A percentile compares a stretch with the other conserved stretches of the same genome.
These are phyloP conservation scores for Chrysanthemum makinoi DNA, from an alignment of 129 eudicot genomes.

Conservation along the genomic window DNA sequence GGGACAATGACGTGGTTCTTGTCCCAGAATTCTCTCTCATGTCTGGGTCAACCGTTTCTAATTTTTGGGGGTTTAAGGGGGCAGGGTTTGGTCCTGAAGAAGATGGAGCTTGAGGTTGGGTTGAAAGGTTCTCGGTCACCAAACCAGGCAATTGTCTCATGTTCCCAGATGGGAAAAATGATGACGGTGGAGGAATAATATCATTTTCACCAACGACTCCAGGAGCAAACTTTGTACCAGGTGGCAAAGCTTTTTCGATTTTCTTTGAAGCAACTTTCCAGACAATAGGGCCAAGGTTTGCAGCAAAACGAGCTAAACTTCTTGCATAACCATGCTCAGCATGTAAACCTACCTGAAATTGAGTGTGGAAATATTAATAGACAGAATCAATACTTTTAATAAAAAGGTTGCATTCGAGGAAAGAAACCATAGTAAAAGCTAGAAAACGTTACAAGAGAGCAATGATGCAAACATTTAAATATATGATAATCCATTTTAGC, in stretches of 20 bases:
- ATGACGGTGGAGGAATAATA: slow-evolving; percentile 33
- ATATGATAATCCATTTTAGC: not conserved
- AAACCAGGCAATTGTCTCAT: slow-evolving; percentile 22
- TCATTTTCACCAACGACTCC: slow-evolving; percentile 76
- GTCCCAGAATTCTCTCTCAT: slow-evolving; percentile 11
- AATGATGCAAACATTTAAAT: slow-evolving; percentile 9
- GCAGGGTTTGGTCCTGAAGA: slow-evolving; percentile 36
- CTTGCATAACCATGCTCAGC: slow-evolving; percentile 84
- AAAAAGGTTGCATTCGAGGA: not conserved
- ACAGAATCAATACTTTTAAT: not conserved
- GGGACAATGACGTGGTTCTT: slow-evolving; percentile 20
- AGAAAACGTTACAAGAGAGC: not conserved
- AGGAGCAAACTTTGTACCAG: slow-evolving; percentile 76
- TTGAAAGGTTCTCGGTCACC: slow-evolving; percentile 28
- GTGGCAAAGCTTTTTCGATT: slow-evolving; percentile 54
- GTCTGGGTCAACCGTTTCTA: slow-evolving; percentile 37
- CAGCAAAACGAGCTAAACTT: slow-evolving; percentile 93
- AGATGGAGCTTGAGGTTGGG: slow-evolving; percentile 34
- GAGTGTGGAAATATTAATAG: not conserved
- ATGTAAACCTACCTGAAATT: slow-evolving; percentile 75
- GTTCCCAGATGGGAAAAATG: slow-evolving; percentile 36
- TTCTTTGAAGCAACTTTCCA: slow-evolving; percentile 88
- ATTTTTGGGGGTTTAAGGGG: slow-evolving; percentile 24
- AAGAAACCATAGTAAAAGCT: not conserved
- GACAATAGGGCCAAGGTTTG: slow-evolving; percentile 80